Conservation (phyloP, 345 rosid species). For the Salix brachista region DNA sequence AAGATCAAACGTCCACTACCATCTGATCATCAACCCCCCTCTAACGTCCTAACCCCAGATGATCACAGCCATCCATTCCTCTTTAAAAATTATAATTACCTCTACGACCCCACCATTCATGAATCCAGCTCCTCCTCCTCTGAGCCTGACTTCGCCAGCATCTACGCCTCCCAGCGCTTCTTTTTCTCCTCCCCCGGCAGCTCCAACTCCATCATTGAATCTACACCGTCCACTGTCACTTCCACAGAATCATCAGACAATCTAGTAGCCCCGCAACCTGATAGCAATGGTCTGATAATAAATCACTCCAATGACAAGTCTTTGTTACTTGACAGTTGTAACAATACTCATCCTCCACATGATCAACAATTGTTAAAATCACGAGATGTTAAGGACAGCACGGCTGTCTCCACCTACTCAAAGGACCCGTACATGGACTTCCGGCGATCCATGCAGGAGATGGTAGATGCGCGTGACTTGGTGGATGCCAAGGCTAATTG, state of each 20-base stretch:
- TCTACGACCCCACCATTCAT: constrained; percentile 22
- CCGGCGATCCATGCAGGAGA: constrained; percentile 91
- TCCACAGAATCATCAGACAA: constrained; percentile 19
- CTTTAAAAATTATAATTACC: constrained; percentile 44
- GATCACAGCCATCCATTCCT: constrained; percentile 14
- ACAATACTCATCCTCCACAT: neutral
- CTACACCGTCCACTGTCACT: constrained; percentile 33
- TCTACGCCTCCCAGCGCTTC: constrained; percentile 77
- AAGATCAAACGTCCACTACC: constrained; percentile 29
- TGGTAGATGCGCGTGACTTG: constrained; percentile 71
- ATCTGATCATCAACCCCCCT: constrained; percentile 5
- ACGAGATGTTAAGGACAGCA: constrained; percentile 31
- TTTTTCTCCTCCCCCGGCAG: constrained; percentile 87
- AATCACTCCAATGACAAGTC: neutral
- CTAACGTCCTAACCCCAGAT: constrained; percentile 3
- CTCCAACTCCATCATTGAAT: constrained; percentile 82
- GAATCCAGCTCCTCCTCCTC: constrained; percentile 19
- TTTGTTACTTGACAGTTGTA: neutral
- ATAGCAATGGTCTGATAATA: neutral
- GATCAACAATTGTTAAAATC: neutral
- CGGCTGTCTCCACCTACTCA: constrained; percentile 63
- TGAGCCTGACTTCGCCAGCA: constrained; percentile 63
- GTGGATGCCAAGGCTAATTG: constrained; percentile 55
- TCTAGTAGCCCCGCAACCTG: neutral
- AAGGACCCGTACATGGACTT: constrained; percentile 84